Evolutionary conservation across 1,284 basidiomycete species (phyloP), one percentile per base, ranked within the genome.

Genomic region (Marasmius fiardii): DNA sequence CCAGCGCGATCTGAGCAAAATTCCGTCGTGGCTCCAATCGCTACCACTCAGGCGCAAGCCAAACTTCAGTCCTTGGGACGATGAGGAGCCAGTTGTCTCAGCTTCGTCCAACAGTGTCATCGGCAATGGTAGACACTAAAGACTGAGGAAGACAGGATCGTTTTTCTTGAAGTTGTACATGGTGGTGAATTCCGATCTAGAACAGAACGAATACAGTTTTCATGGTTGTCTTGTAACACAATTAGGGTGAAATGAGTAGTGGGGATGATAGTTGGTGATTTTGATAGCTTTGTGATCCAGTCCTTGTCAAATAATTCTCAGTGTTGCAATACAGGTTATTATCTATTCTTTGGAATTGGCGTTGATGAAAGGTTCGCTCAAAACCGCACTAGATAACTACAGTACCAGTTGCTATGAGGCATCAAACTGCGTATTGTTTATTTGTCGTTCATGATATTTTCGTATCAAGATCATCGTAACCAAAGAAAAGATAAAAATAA

Each of bases 31-130:
- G 83, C 61, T 85, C 52, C 77, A 79, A 61, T 72, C 77, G 4
- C 64, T 82, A 50, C 81, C 83, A 31, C 71, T 75, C 56, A 71
- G 77, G 54, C 74, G 77, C 56, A 82, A 82, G 67, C 73, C 78
- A 54, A 83, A 82, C 43, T 86, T 86, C 60, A 85, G 83, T 61
- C 83, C 83, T 23, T 86, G 83, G 83, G 84, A 82, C 51, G 83
- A 85, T 58, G 83, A 86, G 58, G 82, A 83, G 58, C 59, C 64
- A 7, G 49, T 51, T 16, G 55, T 55, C 35, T 18, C 24, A 10
- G 16, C 26, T 44, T 35, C 21, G 24, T 37, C 54, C 21, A 34
- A 33, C 23, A 48, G 47, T 24, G 23, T 26, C 24, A 26, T 47
- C 28, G 47, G 47, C 20, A 31, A 31, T 12, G 47, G 47, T 7